Evolutionary conservation across 257 asterid species (phyloP), one percentile per base, ranked within the genome.

Genomic region (Cynanchum wilfordii): DNA sequence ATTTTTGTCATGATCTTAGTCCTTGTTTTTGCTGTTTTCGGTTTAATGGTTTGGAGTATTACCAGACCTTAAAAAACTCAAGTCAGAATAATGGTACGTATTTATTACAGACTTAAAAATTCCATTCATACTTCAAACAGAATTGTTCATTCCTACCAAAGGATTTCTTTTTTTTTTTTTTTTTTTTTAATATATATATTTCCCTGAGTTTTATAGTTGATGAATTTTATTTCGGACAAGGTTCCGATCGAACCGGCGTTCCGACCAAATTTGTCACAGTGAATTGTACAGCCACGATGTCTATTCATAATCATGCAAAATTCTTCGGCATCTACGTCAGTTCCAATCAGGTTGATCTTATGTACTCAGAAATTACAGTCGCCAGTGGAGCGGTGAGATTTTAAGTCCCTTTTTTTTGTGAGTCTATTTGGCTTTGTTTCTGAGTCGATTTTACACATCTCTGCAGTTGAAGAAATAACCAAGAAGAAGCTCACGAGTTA

Each of bases 161-260:
- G n/a, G 16, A 2, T 5, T 12, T 15, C 5, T 3, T 29, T 30
- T 30, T 5, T 29, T 25, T 13, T 59, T 60, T 9, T 4, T 27
- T 19, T 29, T 0, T 4, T 16, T n/a, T n/a, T n/a, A n/a, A n/a
- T n/a, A n/a, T n/a, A n/a, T n/a, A n/a, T n/a, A n/a, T n/a, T 7
- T 69, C 33, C 24, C 78, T 87, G 90, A 75, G 87, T 45, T 82
- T 87, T 71, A 83, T 51, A 62, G 79, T 92, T 13, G 56, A 81
- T 64, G 78, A 71, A 40, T 62, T 92, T 29, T 73, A 80, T 40
- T 68, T 68, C 2, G 93, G 89, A 55, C 81, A 78, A 81, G 97
- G 97, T 4, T 80, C 86, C 9, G 97, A 92, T 68, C 57, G 27
- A 22, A 87, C 91, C 1, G 95, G 96, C 27, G 97, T 92, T 70